Percentiles rank a stretch among this genome's conserved stretches.
Conservation (phyloP, 257 asterid species). For the Apocynum venetum region DNA sequence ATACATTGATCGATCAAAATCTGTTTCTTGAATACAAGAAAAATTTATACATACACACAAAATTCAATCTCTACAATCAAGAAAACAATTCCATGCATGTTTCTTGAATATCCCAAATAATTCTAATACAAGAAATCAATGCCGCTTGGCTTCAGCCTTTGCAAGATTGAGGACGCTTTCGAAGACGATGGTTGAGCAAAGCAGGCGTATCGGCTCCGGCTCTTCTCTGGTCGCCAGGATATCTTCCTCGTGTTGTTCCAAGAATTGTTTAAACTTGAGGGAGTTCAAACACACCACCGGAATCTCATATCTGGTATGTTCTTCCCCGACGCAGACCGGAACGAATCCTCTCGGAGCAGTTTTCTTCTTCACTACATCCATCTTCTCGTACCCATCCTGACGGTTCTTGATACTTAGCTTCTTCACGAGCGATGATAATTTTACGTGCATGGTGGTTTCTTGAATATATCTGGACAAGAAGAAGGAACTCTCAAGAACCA, state of each 20-base stretch:
- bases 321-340: neutral
- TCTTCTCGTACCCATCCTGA: neutral
- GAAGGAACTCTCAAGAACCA: neutral
- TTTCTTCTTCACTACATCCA: neutral
- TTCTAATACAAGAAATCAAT: neutral
- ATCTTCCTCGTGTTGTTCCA: neutral
- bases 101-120: no score
- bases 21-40: no score
- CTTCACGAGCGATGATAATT: neutral
- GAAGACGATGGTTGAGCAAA: neutral
- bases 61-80: neutral
- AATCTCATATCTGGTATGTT: neutral
- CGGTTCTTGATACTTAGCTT: neutral
- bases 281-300: neutral
- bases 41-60: no score
- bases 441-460: neutral
- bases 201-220: neutral
- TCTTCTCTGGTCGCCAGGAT: neutral
- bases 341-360: neutral
- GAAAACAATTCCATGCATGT: neutral
- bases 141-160: neutral
- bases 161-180: neutral
- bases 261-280: neutral
- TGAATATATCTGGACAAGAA: neutral
- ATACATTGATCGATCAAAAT: no score